Evolutionary conservation across 2,329 filamentous ascomycete genomes (phyloP).

Genomic region (Lizonia empirigonia): DNA sequence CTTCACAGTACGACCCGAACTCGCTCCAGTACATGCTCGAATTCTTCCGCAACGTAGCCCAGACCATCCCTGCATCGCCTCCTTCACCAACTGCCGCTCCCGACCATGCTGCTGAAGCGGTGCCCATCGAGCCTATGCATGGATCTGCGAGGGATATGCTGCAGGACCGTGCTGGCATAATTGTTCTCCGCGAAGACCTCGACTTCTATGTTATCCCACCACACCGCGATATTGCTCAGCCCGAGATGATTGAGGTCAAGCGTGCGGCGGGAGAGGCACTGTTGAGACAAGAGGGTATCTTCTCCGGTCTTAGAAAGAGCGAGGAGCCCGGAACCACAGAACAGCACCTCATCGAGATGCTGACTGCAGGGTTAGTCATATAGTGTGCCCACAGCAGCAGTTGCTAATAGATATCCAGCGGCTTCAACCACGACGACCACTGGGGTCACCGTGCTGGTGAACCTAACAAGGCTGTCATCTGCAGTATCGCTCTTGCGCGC

Average conservation of each 20-base stretch:
- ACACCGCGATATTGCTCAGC: conserved; percentile 77
- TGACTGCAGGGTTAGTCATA: conserved; percentile 84
- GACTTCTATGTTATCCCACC: conserved; percentile 98
- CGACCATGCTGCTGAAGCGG: conserved; percentile 56
- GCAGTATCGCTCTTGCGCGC: conserved; percentile 90
- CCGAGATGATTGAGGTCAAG: conserved; percentile 96
- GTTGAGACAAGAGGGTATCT: conserved; percentile 89
- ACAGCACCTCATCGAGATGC: conserved; percentile 98
- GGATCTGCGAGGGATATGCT: conserved; percentile 75
- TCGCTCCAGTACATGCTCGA: conserved; percentile 99
- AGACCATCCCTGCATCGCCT: conserved; percentile 83
- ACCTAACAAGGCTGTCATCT: conserved; percentile 97
- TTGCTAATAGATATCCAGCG: conserved; percentile 60
- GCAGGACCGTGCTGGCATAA: conserved; percentile 90
- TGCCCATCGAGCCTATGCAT: conserved; percentile 74
- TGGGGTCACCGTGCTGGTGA: conserved; percentile 98
- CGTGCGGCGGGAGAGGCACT: conserved; percentile 86
- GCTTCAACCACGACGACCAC: conserved; percentile 91
- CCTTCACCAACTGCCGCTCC: conserved; percentile 63
- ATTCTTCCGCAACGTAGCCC: conserved; percentile 94
- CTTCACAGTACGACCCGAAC: conserved; percentile 85
- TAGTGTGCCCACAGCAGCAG: not conserved
- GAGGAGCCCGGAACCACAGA: conserved; percentile 96
- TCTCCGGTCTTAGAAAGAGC: conserved; percentile 91
- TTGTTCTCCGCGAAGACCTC: conserved; percentile 92